Base-by-base conservation (phyloP, 805 yeast species). In the Candida mattraensis region DNA sequence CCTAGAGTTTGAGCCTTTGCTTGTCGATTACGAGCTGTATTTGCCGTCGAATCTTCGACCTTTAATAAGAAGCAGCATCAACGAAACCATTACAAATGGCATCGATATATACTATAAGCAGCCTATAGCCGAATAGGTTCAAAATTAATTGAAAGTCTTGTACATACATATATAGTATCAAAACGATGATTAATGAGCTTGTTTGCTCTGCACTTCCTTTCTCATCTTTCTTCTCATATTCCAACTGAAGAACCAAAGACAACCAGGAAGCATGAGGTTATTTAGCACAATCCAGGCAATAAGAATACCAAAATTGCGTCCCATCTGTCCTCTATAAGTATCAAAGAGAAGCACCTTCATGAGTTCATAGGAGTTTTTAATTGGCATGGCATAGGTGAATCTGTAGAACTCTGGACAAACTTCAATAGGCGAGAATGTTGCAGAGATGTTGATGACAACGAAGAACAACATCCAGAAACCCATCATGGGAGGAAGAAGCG, bases 381-480 rank as follows among this genome's bases (percentile, higher is more conserved):
- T 69, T 4, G 93, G 94, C 65, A 78, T 63, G 13, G 74, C 82
- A 50, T 80, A 80, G 13, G 88, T 85, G 55, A 71, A 79, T 37
- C 80, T 61, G 61, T 65, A 83, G 44, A 84, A 68, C n/a, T 56
- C 44, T 4, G 80, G 76, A 19, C 72, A 66, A 35, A 82, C 60
- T 2, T 74, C 84, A 50, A 83, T 56, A 7, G 89, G 82, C 9
- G 78, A 60, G 51, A 83, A 83, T 0, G 87, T 74, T 16, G 88
- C 80, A 2, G 88, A 64, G 33, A 83, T 77, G 53, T 85, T 85
- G 20, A 70, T 29, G 40, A 85, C 70, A 41, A 83, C 88, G 75
- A 85, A 83, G 40, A 74, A 67, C 44, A 83, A 64, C 49, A 85
- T 54, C 87, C 89, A 83, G 50, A 82, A 74, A 0, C 89, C 88